Evolutionary conservation across 2,329 filamentous ascomycete species (phyloP).

Genomic region (Diaporthe ilicicola): DNA sequence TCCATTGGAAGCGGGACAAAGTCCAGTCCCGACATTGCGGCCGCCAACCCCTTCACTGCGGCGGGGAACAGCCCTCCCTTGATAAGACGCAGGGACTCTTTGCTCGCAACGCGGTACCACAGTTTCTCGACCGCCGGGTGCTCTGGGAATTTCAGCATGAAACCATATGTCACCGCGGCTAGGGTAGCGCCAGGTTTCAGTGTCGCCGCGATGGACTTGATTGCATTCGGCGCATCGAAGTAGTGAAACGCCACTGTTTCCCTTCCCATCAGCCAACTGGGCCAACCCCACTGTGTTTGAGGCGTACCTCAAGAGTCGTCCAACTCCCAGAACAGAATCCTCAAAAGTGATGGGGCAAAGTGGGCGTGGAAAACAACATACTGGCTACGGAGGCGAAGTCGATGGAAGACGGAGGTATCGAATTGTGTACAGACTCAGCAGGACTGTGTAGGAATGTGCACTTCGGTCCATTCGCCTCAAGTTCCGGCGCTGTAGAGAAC

Average conservation of each 20-base stretch:
- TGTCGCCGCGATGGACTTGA: constrained; percentile 32
- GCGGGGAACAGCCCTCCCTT: constrained; percentile 35
- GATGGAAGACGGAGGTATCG: constrained; percentile 28
- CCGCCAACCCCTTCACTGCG: constrained; percentile 31
- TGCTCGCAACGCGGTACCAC: constrained; percentile 32
- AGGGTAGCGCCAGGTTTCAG: constrained; percentile 34
- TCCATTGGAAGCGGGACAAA: constrained; percentile 32
- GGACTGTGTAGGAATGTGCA: constrained; percentile 32
- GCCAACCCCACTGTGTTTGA: neutral
- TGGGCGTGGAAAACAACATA: neutral
- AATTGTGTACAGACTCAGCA: constrained; percentile 30
- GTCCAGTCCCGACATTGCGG: constrained; percentile 34
- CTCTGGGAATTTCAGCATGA: constrained; percentile 34
- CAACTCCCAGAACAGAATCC: neutral
- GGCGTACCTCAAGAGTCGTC: neutral
- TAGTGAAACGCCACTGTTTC: constrained; percentile 36
- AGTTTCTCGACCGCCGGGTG: constrained; percentile 23
- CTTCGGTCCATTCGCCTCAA: neutral
- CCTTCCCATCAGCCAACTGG: neutral
- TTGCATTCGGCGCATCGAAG: constrained; percentile 32
- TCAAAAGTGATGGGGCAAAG: no score
- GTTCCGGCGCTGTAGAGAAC: neutral
- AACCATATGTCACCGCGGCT: constrained; percentile 34
- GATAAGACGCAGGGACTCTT: constrained; percentile 33
- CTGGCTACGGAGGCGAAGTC: constrained; percentile 33